A percentile compares a stretch with the other conserved stretches of the same genome.
phyloP scores from a whole-genome alignment of 495 filamentous ascomycete species.

The Neurospora cerealis region DNA sequence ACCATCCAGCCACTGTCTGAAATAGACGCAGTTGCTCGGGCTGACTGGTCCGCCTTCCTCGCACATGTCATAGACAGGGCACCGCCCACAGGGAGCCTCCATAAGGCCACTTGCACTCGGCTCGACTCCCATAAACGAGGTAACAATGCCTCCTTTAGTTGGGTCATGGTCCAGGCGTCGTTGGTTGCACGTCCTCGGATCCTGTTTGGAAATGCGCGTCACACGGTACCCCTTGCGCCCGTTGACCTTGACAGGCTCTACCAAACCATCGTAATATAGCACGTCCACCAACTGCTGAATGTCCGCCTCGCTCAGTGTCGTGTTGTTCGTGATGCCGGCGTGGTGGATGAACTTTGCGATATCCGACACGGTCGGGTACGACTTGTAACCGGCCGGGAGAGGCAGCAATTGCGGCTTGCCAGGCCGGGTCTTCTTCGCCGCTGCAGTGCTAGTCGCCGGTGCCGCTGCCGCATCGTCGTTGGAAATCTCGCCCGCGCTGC shows the following conservation, averaged over 20 bases:
- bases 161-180: constrained; percentile 32
- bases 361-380: constrained; percentile 65
- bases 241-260: constrained; percentile 45
- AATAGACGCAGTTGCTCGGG: constrained; percentile 85
- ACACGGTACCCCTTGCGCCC: constrained; percentile 38
- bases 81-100: constrained; percentile 81
- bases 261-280: constrained; percentile 71
- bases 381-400: constrained; percentile 55
- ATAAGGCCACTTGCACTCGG: constrained; percentile 54
- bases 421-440: constrained; percentile 11
- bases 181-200: constrained; percentile 21
- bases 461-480: constrained; percentile 21
- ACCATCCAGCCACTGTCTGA: constrained; percentile 62
- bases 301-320: constrained; percentile 54
- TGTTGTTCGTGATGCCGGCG: constrained; percentile 52
- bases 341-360: constrained; percentile 63
- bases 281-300: constrained; percentile 75
- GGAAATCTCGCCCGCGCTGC: constrained; percentile 34
- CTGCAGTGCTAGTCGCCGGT: constrained; percentile 15
- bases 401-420: constrained; percentile 40
- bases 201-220: constrained; percentile 34
- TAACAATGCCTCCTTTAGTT: not conserved
- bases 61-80: constrained; percentile 90
- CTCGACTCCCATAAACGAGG: constrained; percentile 23
- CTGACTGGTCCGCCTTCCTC: constrained; percentile 80